phyloP scores from a whole-genome alignment of 2,329 filamentous ascomycete species.

The Sporothrix dimorphospora region DNA sequence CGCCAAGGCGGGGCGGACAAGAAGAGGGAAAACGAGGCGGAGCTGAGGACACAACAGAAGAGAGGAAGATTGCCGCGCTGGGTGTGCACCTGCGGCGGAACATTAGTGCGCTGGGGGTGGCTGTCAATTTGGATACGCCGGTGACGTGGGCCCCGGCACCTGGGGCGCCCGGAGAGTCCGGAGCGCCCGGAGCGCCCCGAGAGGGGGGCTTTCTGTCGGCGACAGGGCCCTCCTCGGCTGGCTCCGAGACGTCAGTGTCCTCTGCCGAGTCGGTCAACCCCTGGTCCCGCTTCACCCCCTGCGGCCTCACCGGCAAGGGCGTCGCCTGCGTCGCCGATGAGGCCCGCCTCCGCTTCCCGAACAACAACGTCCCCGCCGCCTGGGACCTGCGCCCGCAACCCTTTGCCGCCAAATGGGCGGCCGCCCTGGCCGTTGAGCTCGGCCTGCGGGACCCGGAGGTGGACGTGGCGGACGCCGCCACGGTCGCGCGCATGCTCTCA shows the following conservation, averaged over 20 bases:
- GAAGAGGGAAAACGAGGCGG: neutral
- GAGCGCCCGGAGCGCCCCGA: too few species aligned
- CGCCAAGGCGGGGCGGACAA: constrained; percentile 24
- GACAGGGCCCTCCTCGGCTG: too few species aligned
- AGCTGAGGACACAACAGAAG: constrained; percentile 32
- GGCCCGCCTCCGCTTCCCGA: constrained; percentile 31
- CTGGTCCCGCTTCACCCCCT: constrained; percentile 79
- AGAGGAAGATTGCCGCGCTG: constrained; percentile 82
- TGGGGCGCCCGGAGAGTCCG: too few species aligned
- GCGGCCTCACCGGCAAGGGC: constrained; percentile 77
- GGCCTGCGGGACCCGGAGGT: constrained; percentile 28
- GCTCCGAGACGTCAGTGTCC: neutral
- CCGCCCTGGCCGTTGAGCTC: constrained; percentile 25
- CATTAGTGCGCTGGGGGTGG: constrained; percentile 82
- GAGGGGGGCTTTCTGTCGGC: too few species aligned
- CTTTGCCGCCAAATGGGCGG: constrained; percentile 33
- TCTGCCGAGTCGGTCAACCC: constrained; percentile 52
- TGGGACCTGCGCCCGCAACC: constrained; percentile 30
- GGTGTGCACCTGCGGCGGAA: constrained; percentile 89
- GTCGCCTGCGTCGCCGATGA: constrained; percentile 73
- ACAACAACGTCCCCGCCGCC: constrained; percentile 26
- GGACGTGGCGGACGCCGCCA: constrained; percentile 25
- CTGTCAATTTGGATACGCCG: constrained; percentile 73
- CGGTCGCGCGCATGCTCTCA: constrained; percentile 24
- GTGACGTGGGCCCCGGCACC: constrained; percentile 38